Evolutionary conservation across 140 eudicot genomes (phyloP), one percentile per base, ranked within the genome.

Genomic region (Bidens hawaiensis): DNA sequence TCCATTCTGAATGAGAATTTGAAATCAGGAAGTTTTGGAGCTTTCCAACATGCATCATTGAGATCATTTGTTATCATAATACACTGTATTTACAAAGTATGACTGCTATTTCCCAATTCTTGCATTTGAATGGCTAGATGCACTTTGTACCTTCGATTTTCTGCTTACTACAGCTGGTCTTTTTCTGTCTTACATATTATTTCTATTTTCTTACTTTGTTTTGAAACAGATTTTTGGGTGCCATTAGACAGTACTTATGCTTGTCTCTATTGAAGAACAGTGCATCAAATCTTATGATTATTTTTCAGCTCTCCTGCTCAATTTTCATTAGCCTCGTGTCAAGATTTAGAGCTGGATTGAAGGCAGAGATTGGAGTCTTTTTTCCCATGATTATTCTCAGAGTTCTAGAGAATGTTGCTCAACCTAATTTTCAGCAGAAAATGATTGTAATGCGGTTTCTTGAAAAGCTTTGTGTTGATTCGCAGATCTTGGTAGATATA

Each of bases 291-390:
- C 95, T 82, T 59, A 85, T 84, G 98, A 81, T 91, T 67, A 86
- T 91, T 38, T 91, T 87, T 82, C 98, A 91, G 95, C 96, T 91
- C 55, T 91, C 96, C 16, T 91, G 98, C 81, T 91, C 98, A 22
- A 87, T 91, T 65, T 87, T 91, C 71, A 74, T 91, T 64, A 91
- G 98, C 74, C 86, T 91, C 65, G 98, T 91, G 28, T 83, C 98
- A 68, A 79, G 98, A 75, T 91, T 91, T 76, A 87, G 98, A 81
- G 93, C 98, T 61, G 96, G 99, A 65, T 46, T 91, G 73, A 91
- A 91, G 77, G 96, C 99, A 74, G 99, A 91, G 72, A 91, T 91
- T 69, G 99, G 99, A 48, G 96, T 91, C 31, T 91, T 87, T 74
- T 91, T 87, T 57, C 99, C 99, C 23, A 91, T 91, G 99, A 91